Base-by-base conservation (phyloP, 495 filamentous ascomycete genomes). In the Hypoxylon fuscum region DNA sequence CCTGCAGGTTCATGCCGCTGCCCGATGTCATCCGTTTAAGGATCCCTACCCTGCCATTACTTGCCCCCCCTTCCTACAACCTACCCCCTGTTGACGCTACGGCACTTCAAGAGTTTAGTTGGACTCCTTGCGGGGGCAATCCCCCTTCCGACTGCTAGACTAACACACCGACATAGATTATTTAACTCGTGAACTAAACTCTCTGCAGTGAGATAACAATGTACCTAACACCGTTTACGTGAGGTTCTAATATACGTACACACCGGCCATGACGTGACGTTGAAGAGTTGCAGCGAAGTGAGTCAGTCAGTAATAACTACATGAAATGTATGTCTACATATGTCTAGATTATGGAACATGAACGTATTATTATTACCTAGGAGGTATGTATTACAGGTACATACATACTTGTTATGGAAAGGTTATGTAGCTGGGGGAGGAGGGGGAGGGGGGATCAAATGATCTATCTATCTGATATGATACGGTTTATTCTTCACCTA, bases 21-120 rank as follows among this genome's bases (percentile, higher is more conserved):
- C 12, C 48, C 55, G 38, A 40, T 43, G 17, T 42, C 50, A 55
- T 55, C 50, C 14, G 37, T 55, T 38, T 14, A 32, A 20, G 11
- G 25, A 37, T 3, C 43, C 23, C 54, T 45, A 21, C 27, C 60
- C 3, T 15, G 5, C 35, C 35, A 14, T 14, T 11, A 11, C 35
- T 7, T 38, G 35, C 34, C 34, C n/a, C 34, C 5, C 5, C 15
- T 37, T 5, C 25, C 4, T 10, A 7, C 12, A n/a, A 14, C 35
- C 12, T 7, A 40, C n/a, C 31, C 62, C 62, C 41, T 61, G 57
- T 61, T 38, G 10, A 41, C 41, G 53, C 51, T 53, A 60, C 62
- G 62, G 62, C 56, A 66, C 48, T 59, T 62, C 54, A 64, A 62
- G 63, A 65, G 63, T 57, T 66, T 66, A 66, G 57, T 55, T 66